These are phyloP conservation scores for Rhizopus delemar DNA, from an alignment of 371 early-diverging fungal species.

Conservation along the genomic window DNA sequence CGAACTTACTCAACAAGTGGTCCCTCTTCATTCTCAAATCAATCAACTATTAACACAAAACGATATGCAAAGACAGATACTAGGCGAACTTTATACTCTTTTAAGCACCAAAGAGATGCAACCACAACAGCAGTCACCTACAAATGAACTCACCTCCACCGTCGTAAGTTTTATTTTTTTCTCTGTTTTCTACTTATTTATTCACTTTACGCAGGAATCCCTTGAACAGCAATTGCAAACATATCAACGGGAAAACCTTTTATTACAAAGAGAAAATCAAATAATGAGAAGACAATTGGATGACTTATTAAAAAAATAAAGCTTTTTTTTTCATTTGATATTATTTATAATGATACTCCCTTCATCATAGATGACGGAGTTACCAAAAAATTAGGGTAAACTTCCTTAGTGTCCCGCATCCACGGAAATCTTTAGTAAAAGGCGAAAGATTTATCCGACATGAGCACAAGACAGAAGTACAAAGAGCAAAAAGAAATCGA, in stretches of 20 bases:
- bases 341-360: conserved; percentile 1
- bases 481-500: conserved; percentile 14
- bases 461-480: conserved; percentile 54
- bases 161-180: conserved; percentile 9
- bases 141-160: conserved; percentile 9
- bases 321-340: conserved; percentile 16
- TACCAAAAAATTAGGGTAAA: conserved; percentile 51
- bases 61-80: conserved; percentile 34
- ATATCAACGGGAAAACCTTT: conserved; percentile 50
- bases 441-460: conserved; percentile 60
- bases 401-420: conserved; percentile 50
- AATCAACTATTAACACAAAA: conserved; percentile 41
- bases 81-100: conserved; percentile 25
- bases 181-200: background rate
- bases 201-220: conserved; percentile 17
- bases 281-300: conserved; percentile 54
- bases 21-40: conserved; percentile 22
- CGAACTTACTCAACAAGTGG: conserved; percentile 21
- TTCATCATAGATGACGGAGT: conserved; percentile 3
- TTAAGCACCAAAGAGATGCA: conserved; percentile 3
- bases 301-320: conserved; percentile 15
- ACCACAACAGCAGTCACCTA: background rate
- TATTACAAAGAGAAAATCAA: conserved; percentile 57
- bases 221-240: conserved; percentile 51
- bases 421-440: conserved; percentile 63